Evolutionary conservation across 805 yeast genomes (phyloP), one percentile per base, ranked within the genome.

Genomic region (Candida manassasensis): DNA sequence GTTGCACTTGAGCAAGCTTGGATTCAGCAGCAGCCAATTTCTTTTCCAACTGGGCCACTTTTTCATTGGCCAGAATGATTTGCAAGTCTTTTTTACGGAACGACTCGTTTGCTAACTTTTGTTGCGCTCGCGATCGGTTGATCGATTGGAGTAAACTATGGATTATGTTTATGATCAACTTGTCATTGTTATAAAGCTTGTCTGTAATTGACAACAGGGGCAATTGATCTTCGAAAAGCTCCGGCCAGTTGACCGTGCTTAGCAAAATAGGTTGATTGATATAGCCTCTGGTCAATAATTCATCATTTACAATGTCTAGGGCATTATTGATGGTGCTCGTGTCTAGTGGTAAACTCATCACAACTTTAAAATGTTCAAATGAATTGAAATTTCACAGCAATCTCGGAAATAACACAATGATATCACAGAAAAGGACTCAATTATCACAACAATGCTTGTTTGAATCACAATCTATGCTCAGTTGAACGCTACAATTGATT

Each of bases 321-420:
- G 70, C 71, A 42, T 55, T 60, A 13, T 41, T 41, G 14, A 66
- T 55, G 15, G 65, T 52, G 26, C 60, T 65, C 34, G 48, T 49
- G 40, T 61, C 62, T 15, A 57, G 45, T 7, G 21, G 32, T 15
- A 29, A 16, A 29, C 32, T 29, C 32, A 29, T 29, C 6, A 19
- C 17, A 21, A 21, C n/a, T n/a, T n/a, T n/a, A n/a, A n/a, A n/a
- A n/a, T n/a, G n/a, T n/a, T n/a, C n/a, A n/a, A n/a, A n/a, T n/a
- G n/a, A n/a, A n/a, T n/a, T n/a, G n/a, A n/a, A n/a, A n/a, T n/a
- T n/a, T n/a, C n/a, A n/a, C n/a, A n/a, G n/a, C n/a, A n/a, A n/a
- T n/a, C n/a, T n/a, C n/a, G n/a, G n/a, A n/a, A n/a, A n/a, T n/a
- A n/a, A n/a, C n/a, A n/a, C n/a, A n/a, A n/a, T n/a, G n/a, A n/a